Conservation (phyloP, 768 basidiomycete genomes). For the Lentinus tigrinus region DNA sequence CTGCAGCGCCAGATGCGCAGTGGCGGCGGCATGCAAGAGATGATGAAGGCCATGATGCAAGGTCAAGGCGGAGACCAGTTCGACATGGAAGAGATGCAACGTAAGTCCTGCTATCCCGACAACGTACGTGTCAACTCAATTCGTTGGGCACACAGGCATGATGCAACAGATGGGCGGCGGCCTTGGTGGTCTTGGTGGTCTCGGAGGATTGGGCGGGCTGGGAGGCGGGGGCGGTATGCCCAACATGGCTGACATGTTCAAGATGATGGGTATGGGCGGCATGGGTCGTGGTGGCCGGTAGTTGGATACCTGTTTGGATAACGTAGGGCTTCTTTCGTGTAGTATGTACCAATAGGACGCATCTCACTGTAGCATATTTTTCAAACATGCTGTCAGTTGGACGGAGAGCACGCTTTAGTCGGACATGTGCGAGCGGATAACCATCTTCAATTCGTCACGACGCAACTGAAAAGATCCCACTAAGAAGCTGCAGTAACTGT, state of each 20-base stretch:
- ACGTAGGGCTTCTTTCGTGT: slow-evolving; percentile 14
- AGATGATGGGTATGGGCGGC: slow-evolving; percentile 81
- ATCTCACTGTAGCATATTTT: slow-evolving; percentile 3
- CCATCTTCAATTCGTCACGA: slow-evolving; percentile 15
- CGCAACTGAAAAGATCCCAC: slow-evolving; percentile 15
- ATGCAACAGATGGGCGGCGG: slow-evolving; percentile 83
- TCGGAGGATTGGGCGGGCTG: slow-evolving; percentile 54
- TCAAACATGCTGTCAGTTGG: neutral
- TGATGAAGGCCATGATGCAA: slow-evolving; percentile 99
- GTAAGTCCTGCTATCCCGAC: slow-evolving; percentile 47
- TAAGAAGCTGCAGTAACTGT: slow-evolving; percentile 23
- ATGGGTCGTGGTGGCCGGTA: slow-evolving; percentile 14
- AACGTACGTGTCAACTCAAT: neutral
- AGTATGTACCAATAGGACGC: slow-evolving; percentile 6
- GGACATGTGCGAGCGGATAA: slow-evolving; percentile 2
- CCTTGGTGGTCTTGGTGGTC: slow-evolving; percentile 58
- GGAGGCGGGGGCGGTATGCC: slow-evolving; percentile 67
- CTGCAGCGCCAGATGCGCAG: slow-evolving; percentile 80
- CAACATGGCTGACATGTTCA: slow-evolving; percentile 76
- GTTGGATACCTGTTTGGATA: slow-evolving; percentile 17
- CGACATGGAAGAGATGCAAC: slow-evolving; percentile 95
- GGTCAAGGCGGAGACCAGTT: slow-evolving; percentile 86
- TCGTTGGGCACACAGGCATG: slow-evolving; percentile 55
- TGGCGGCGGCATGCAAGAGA: slow-evolving; percentile 92
- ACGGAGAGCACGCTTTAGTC: no score